Conservation (phyloP, 768 basidiomycete genomes). For the Tulasnella sp. region DNA sequence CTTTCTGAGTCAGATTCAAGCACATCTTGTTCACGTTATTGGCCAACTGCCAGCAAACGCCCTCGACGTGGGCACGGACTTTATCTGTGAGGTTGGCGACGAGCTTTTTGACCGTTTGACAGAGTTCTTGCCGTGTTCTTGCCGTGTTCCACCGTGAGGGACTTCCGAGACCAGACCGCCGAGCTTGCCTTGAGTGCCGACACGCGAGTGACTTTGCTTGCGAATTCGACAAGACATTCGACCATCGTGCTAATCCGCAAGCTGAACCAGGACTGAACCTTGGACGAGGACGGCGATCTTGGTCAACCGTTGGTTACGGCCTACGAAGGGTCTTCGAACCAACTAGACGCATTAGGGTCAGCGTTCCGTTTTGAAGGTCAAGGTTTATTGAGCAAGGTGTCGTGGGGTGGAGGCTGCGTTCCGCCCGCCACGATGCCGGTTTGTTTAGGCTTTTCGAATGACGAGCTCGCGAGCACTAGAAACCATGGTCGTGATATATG, state of each 20-base stretch:
- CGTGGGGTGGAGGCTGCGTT: background rate
- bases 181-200: constrained; percentile 53
- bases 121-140: too few species aligned
- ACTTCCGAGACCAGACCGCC: constrained; percentile 88
- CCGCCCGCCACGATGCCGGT: background rate
- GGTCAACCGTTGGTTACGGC: constrained; percentile 70
- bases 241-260: constrained; percentile 61
- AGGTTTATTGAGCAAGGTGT: background rate
- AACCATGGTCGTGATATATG: too few species aligned
- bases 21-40: too few species aligned
- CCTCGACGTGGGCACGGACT: constrained; percentile 61
- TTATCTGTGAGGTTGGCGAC: constrained; percentile 79
- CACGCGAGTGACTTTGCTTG: constrained; percentile 29
- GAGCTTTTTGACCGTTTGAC: constrained; percentile 90
- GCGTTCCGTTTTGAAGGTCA: background rate
- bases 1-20: too few species aligned
- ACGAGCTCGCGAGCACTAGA: too few species aligned
- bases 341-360: background rate
- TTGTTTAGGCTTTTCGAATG: too few species aligned
- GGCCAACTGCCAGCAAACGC: constrained; percentile 42
- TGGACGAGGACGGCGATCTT: constrained; percentile 77
- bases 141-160: constrained; percentile 92
- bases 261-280: constrained; percentile 72
- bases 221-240: constrained; percentile 23
- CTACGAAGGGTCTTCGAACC: constrained; percentile 28